Percentiles rank a stretch among this genome's conserved stretches.
phyloP scores from a whole-genome alignment of 768 basidiomycete species.

The Boletus tomentosulus region DNA sequence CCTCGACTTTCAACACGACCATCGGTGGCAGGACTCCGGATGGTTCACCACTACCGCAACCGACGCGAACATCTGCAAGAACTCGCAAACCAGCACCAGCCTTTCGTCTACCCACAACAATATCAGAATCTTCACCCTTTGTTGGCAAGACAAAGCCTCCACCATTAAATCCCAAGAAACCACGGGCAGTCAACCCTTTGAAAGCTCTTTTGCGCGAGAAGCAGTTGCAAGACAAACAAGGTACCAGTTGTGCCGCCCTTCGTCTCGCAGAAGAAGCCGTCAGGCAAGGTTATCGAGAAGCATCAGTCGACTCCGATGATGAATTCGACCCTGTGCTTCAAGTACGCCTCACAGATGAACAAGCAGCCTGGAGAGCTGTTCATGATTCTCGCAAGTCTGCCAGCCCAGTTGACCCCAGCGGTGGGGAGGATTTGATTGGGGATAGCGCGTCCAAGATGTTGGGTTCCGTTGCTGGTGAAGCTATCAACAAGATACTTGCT shows the following conservation, averaged over 20 bases:
- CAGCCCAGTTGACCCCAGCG: constrained; percentile 8
- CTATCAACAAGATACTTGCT: constrained; percentile 42
- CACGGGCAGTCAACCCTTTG: constrained; percentile 45
- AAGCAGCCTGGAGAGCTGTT: constrained; percentile 38
- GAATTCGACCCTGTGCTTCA: constrained; percentile 20
- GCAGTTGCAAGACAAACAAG: constrained; percentile 24
- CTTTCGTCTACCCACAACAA: constrained; percentile 11
- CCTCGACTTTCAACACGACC: constrained; percentile 5
- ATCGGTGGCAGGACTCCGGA: neutral
- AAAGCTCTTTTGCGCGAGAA: constrained; percentile 55
- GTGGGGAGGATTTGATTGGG: constrained; percentile 35
- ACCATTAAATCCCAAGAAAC: constrained; percentile 15
- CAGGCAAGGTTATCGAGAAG: constrained; percentile 28
- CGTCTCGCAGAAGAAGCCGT: constrained; percentile 43
- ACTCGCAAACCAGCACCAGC: constrained; percentile 11
- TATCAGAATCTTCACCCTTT: constrained; percentile 5
- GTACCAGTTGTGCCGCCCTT: constrained; percentile 39
- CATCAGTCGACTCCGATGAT: constrained; percentile 10
- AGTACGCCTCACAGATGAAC: constrained; percentile 33
- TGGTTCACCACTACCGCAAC: constrained; percentile 5
- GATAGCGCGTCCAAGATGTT: constrained; percentile 29
- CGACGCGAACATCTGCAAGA: constrained; percentile 18
- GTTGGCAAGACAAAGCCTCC: neutral
- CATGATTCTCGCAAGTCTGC: constrained; percentile 17
- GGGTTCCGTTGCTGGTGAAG: constrained; percentile 35